Evolutionary conservation across 805 yeast species (phyloP), one percentile per base, ranked within the genome.

Genomic region (Saccharomycopsis sp.): DNA sequence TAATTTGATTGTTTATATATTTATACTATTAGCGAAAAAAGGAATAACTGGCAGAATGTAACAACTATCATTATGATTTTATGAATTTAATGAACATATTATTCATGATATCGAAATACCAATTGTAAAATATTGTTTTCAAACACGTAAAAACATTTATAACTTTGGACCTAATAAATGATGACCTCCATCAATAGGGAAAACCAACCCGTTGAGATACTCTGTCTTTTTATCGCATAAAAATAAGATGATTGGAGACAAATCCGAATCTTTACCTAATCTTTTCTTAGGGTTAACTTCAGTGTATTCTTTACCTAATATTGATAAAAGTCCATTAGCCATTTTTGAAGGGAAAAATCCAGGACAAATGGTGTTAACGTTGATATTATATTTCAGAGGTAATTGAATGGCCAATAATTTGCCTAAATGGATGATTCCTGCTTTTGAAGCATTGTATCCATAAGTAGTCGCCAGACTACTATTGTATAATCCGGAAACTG

Each of bases 301-400:
- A 12, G 48, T 50, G 65, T 77, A 61, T 1, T 53, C 23, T 12
- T 70, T 75, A 19, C 75, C 76, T 44, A 52, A 36, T 18, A 70
- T 62, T 39, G 58, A 61, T 35, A 81, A 60, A 35, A 80, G 49
- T 0, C 85, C 88, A 45, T 72, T 67, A 31, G 85, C 68, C 87
- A 80, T 79, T 58, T 76, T 80, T 15, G 80, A 68, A 17, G 83
- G 83, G 69, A 80, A 76, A 55, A 78, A 81, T 0, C 89, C 89
- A 0, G 88, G 88, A 5, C 86, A 85, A 47, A 80, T 57, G 10
- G 74, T 62, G 59, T 81, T 80, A 42, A 79, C 86, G 35, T 74
- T 79, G 51, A 80, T 71, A 59, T 79, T 72, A 26, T 46, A 40
- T 33, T 66, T 61, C 4, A 78, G 79, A 2, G 83, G 87, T 51